Evolutionary conservation across 768 basidiomycete species (phyloP), one percentile per base, ranked within the genome.

Genomic region (Neoboletus brunneissimus): DNA sequence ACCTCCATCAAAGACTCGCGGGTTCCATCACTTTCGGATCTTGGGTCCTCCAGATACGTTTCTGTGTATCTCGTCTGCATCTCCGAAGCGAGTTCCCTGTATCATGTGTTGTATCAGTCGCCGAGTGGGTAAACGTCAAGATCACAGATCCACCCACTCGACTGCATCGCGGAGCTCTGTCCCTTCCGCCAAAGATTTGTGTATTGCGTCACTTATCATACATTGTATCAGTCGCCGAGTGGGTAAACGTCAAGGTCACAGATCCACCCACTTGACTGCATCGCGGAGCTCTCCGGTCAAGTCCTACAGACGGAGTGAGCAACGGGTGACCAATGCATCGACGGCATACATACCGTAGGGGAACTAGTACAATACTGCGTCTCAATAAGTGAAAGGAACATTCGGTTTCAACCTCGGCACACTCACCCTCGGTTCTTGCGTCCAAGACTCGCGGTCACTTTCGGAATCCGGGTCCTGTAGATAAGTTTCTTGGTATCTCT

Each of bases 381-480:
- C 18, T 5, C 13, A 25, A 38, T 54, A 13, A 53, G 48, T 45
- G 15, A 53, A 46, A 3, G 46, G 9, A 32, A 51, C 10, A 6
- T 29, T 37, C 4, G 9, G 10, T 41, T 29, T 46, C 15, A 41
- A 32, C 9, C 38, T 57, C 11, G 12, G n/a, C 25, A 35, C 15
- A 53, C 67, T 67, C 37, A 69, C 67, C 23, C 60, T 64, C 10
- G 67, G 67, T 13, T 51, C 52, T 44, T 68, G 63, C 15, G 23
- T 18, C 62, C 55, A 59, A 20, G 5, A 5, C 15, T 35, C 29
- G 29, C 34, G 42, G 18, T n/a, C n/a, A n/a, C n/a, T n/a, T n/a
- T n/a, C n/a, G n/a, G n/a, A n/a, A n/a, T n/a, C n/a, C n/a, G n/a
- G n/a, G n/a, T n/a, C n/a, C n/a, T n/a, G n/a, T n/a, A n/a, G n/a